Evolutionary conservation across 2,329 filamentous ascomycete species (phyloP).

Genomic region (Hortaea sp.): DNA sequence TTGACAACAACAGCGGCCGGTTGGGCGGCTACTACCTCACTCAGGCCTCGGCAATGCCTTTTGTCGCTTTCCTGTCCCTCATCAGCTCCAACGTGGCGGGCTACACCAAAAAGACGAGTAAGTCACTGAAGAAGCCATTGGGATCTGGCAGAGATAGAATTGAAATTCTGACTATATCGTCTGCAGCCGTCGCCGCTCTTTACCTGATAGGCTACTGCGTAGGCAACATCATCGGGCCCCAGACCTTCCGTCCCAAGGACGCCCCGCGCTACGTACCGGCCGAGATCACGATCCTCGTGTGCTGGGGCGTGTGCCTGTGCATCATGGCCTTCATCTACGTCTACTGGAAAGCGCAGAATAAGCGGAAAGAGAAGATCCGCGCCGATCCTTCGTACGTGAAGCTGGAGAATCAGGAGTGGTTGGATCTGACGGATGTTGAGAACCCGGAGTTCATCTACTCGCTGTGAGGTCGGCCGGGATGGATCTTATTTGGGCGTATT

Average conservation of each 20-base stretch:
- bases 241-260: slow-evolving; percentile 47
- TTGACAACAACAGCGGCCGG: slow-evolving; percentile 44
- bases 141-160: no score
- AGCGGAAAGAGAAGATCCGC: slow-evolving; percentile 45
- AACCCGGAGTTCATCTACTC: slow-evolving; percentile 52
- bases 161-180: no score
- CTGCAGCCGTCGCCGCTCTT: slow-evolving; percentile 38
- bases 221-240: slow-evolving; percentile 30
- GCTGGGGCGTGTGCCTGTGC: slow-evolving; percentile 43
- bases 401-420: slow-evolving; percentile 56
- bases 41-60: slow-evolving; percentile 49
- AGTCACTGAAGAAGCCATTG: no score
- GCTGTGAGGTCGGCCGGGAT: background rate
- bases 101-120: slow-evolving; percentile 46
- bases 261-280: slow-evolving; percentile 52
- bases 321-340: slow-evolving; percentile 53
- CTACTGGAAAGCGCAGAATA: slow-evolving; percentile 51
- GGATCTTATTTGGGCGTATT: no score
- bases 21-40: slow-evolving; percentile 59
- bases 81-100: slow-evolving; percentile 51
- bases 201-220: slow-evolving; percentile 28
- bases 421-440: slow-evolving; percentile 56
- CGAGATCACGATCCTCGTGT: slow-evolving; percentile 54
- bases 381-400: slow-evolving; percentile 48
- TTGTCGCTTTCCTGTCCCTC: slow-evolving; percentile 54